Evolutionary conservation across 2,329 filamentous ascomycete species (phyloP).

Genomic region (Monosporascus sp.): DNA sequence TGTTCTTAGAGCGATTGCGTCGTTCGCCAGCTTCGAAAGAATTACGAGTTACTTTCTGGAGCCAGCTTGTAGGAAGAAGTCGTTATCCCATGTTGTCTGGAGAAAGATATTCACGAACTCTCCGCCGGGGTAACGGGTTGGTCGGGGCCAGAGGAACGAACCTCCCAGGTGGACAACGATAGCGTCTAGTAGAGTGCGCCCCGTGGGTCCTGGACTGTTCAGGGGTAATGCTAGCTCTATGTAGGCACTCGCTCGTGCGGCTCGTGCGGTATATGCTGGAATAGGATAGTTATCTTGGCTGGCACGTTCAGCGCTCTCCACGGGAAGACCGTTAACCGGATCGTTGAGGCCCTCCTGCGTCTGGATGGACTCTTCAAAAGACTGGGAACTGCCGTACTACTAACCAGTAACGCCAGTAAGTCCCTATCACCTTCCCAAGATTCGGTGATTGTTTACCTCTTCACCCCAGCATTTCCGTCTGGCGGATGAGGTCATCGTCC

Average conservation of each 20-base stretch:
- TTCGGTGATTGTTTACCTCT: neutral
- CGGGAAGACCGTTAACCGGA: slow-evolving; percentile 24
- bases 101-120: slow-evolving; percentile 17
- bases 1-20: slow-evolving; percentile 27
- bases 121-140: slow-evolving; percentile 13
- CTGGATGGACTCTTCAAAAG: slow-evolving; percentile 24
- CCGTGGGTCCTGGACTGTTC: neutral
- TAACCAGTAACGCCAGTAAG: slow-evolving; percentile 29
- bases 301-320: slow-evolving; percentile 34
- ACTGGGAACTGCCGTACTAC: slow-evolving; percentile 25
- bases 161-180: slow-evolving; percentile 25
- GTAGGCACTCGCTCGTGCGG: slow-evolving; percentile 33
- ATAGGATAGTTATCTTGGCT: slow-evolving; percentile 26
- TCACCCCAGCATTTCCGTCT: slow-evolving; percentile 32
- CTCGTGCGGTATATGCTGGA: slow-evolving; percentile 29
- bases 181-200: slow-evolving; percentile 18
- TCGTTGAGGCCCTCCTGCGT: slow-evolving; percentile 27
- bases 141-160: slow-evolving; percentile 13
- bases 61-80: too few species aligned
- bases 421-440: neutral
- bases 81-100: slow-evolving; percentile 23
- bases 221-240: neutral
- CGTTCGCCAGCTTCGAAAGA: slow-evolving; percentile 30
- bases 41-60: slow-evolving; percentile 32
- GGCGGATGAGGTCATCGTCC: slow-evolving; percentile 37